Conservation (phyloP, 2,329 filamentous ascomycete species). For the Penicillium sp. region DNA sequence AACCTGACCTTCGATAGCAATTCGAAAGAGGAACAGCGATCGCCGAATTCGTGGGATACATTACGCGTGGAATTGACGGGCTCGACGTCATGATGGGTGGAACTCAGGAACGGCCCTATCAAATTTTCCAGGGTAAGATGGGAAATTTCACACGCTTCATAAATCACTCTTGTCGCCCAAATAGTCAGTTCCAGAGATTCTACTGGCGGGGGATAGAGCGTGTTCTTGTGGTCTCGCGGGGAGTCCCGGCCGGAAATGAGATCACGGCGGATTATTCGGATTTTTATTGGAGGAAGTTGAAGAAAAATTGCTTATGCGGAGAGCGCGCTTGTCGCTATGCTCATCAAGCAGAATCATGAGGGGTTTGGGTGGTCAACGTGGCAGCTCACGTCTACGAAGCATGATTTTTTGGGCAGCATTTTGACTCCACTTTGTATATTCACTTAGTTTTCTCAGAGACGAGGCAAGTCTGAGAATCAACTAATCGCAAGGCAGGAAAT, state of each 20-base stretch:
- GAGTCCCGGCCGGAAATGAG: conserved; percentile 49
- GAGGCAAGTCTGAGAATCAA: too few species aligned
- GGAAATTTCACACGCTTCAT: conserved; percentile 55
- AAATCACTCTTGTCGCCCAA: conserved; percentile 54
- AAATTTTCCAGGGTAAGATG: conserved; percentile 53
- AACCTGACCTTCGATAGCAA: conserved; percentile 35
- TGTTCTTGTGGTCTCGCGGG: conserved; percentile 52
- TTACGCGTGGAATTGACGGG: conserved; percentile 48
- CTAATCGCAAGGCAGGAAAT: too few species aligned
- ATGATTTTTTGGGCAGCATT: too few species aligned
- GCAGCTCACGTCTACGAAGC: too few species aligned
- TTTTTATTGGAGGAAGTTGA: conserved; percentile 52
- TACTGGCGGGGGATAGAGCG: conserved; percentile 52
- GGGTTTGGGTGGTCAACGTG: too few species aligned
- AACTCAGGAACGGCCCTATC: conserved; percentile 39
- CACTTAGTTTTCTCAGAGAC: too few species aligned
- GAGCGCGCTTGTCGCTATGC: conserved; percentile 43
- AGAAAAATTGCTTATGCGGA: conserved; percentile 52
- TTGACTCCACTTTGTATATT: too few species aligned
- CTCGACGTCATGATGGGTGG: conserved; percentile 52
- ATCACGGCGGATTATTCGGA: conserved; percentile 56
- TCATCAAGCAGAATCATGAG: background rate
- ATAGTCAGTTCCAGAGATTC: conserved; percentile 53
- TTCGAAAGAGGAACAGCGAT: conserved; percentile 50
- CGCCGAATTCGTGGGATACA: conserved; percentile 51